These are phyloP conservation scores for Aspergillus floridensis DNA, from an alignment of 2,329 filamentous ascomycete species.

Conservation along the genomic window DNA sequence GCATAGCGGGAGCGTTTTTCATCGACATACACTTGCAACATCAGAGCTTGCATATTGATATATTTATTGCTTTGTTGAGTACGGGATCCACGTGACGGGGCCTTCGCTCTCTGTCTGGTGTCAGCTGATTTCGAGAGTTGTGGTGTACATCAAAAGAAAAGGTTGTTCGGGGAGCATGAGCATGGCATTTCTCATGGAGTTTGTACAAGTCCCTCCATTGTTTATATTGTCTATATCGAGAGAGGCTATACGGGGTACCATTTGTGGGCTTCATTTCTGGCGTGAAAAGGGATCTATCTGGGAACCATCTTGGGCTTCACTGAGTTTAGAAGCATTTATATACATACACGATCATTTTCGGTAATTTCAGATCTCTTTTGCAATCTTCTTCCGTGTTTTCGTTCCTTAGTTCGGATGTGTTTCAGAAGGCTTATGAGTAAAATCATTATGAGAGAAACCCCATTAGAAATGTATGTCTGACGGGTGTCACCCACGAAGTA, in stretches of 20 bases:
- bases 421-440: neutral
- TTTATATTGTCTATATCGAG: constrained; percentile 27
- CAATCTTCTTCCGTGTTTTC: neutral
- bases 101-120: constrained; percentile 5
- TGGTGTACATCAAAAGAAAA: constrained; percentile 10
- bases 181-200: constrained; percentile 19
- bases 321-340: constrained; percentile 1
- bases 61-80: constrained; percentile 12
- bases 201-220: constrained; percentile 20
- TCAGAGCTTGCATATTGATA: constrained; percentile 2
- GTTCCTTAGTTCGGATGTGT: neutral
- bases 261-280: neutral
- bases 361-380: constrained; percentile 5
- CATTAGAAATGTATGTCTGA: neutral
- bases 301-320: constrained; percentile 2
- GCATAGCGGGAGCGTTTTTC: constrained; percentile 32
- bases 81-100: constrained; percentile 5
- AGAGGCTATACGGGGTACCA: constrained; percentile 4
- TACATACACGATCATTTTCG: constrained; percentile 15
- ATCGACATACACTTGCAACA: constrained; percentile 5
- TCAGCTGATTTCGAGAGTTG: constrained; percentile 14
- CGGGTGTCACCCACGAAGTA: neutral
- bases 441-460: neutral
- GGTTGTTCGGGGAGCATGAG: constrained; percentile 1
- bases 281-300: neutral